Percentiles rank a stretch among this genome's conserved stretches.
These are phyloP conservation scores for Mycena venus DNA, from an alignment of 768 basidiomycete genomes.

Conservation along the genomic window DNA sequence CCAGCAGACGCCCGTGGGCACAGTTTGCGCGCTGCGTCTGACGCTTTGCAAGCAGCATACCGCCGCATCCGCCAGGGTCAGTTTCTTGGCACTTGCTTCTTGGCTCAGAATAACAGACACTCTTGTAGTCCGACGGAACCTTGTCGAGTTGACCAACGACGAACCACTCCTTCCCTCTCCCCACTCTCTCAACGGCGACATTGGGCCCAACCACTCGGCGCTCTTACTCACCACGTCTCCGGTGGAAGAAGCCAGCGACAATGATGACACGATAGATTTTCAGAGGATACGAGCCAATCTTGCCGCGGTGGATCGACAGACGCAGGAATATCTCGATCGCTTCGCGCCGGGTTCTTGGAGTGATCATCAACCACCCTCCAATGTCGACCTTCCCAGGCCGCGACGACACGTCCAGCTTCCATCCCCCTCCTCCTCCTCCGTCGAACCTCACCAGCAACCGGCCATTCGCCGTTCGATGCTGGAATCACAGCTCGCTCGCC, in stretches of 20 bases:
- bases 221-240: slow-evolving; percentile 30
- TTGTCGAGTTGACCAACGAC: slow-evolving; percentile 60
- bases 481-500: slow-evolving; percentile 41
- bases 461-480: slow-evolving; percentile 40
- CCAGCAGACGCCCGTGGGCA: slow-evolving; percentile 48
- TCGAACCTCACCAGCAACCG: slow-evolving; percentile 28
- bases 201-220: slow-evolving; percentile 54
- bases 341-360: slow-evolving; percentile 27
- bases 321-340: slow-evolving; percentile 28
- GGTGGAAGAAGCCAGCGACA: slow-evolving; percentile 29
- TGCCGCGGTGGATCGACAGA: slow-evolving; percentile 29
- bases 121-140: slow-evolving; percentile 58
- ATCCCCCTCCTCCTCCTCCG: slow-evolving; percentile 35
- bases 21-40: slow-evolving; percentile 63
- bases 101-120: neutral
- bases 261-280: slow-evolving; percentile 28
- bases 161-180: slow-evolving; percentile 44
- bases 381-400: slow-evolving; percentile 25
- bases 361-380: slow-evolving; percentile 22
- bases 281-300: slow-evolving; percentile 22
- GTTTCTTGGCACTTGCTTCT: neutral
- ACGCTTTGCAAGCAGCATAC: slow-evolving; percentile 68
- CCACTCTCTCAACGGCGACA: slow-evolving; percentile 31
- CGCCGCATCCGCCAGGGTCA: slow-evolving; percentile 61
- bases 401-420: slow-evolving; percentile 33